Evolutionary conservation across 805 yeast genomes (phyloP).

Genomic region (Schwanniomyces sp.): DNA sequence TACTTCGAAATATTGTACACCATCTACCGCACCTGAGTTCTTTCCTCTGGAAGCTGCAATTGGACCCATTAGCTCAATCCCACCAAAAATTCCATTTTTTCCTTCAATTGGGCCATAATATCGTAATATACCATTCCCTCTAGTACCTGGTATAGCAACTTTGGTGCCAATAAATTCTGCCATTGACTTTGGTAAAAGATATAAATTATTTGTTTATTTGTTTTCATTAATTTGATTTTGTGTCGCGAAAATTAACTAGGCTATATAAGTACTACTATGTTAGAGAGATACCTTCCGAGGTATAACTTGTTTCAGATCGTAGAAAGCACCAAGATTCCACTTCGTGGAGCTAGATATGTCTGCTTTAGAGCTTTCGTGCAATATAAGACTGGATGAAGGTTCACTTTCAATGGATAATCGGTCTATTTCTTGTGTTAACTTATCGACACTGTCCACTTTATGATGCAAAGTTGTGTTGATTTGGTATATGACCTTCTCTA

Average conservation of each 20-base stretch:
- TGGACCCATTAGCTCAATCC: constrained; percentile 78
- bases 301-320: not conserved
- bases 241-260: not conserved
- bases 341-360: not conserved
- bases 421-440: constrained; percentile 9
- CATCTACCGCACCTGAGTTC: constrained; percentile 82
- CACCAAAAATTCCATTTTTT: constrained; percentile 77
- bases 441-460: constrained; percentile 11
- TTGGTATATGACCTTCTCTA: constrained; percentile 29
- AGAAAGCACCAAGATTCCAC: not conserved
- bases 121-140: constrained; percentile 61
- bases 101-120: constrained; percentile 74
- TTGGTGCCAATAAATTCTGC: constrained; percentile 31
- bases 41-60: constrained; percentile 63
- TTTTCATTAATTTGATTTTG: not conserved
- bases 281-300: not conserved
- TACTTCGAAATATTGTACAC: constrained; percentile 67
- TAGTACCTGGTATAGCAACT: constrained; percentile 64
- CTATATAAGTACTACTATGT: not conserved
- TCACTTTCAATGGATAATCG: constrained; percentile 2
- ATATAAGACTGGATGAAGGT: not conserved
- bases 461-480: constrained; percentile 19
- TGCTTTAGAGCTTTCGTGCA: not conserved
- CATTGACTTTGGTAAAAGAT: constrained; percentile 13
- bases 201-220: not conserved